Percentiles rank a stretch among this genome's conserved stretches.
These are phyloP conservation scores for Alternaria dauci DNA, from an alignment of 2,329 filamentous ascomycete species.

Conservation along the genomic window DNA sequence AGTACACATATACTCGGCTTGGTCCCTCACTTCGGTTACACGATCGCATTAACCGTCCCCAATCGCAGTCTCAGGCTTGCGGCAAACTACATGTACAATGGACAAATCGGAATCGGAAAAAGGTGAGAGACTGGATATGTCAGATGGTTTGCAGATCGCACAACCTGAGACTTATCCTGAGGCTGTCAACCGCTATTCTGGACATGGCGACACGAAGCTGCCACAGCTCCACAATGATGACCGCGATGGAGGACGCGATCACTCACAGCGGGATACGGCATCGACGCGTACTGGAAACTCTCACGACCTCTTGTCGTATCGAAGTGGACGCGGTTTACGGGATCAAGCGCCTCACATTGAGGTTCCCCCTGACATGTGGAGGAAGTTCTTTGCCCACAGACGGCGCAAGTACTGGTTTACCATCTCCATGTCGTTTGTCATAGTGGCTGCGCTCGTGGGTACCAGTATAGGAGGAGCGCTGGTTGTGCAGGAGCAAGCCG, in stretches of 20 bases:
- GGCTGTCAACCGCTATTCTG: slow-evolving; percentile 4
- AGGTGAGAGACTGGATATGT: neutral
- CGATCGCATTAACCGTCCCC: neutral
- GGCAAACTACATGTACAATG: neutral
- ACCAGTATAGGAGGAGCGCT: slow-evolving; percentile 9
- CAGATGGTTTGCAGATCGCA: slow-evolving; percentile 13
- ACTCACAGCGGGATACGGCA: neutral
- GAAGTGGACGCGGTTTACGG: neutral
- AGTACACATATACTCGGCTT: slow-evolving; percentile 4
- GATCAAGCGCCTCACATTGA: neutral
- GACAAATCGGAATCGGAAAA: neutral
- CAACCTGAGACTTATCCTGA: slow-evolving; percentile 12
- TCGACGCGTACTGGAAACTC: neutral
- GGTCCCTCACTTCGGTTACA: neutral
- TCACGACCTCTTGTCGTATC: slow-evolving; percentile 2
- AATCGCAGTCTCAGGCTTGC: neutral
- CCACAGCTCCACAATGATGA: slow-evolving; percentile 3
- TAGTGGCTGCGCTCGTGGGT: slow-evolving; percentile 1
- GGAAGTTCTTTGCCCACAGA: slow-evolving; percentile 8
- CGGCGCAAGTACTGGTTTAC: slow-evolving; percentile 6
- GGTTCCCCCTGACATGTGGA: slow-evolving; percentile 7
- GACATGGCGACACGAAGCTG: slow-evolving; percentile 9
- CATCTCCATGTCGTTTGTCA: neutral
- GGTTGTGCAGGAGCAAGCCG: slow-evolving; percentile 9
- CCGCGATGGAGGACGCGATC: neutral